phyloP scores from a whole-genome alignment of 352 stramenopile genomes.

The Blastocystis hominis region DNA sequence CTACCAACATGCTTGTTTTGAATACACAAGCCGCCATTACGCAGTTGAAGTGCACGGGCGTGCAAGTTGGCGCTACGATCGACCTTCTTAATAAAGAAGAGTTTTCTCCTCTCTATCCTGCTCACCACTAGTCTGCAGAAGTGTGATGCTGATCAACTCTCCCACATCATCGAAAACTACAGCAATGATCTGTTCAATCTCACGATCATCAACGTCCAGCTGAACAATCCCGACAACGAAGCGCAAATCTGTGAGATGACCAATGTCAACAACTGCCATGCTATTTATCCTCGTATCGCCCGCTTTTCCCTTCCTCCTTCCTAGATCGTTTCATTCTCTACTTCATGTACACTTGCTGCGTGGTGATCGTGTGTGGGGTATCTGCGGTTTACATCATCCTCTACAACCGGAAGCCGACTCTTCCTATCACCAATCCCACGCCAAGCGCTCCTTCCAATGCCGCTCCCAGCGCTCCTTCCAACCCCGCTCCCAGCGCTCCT shows the following conservation, averaged over 20 bases:
- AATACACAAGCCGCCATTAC: neutral
- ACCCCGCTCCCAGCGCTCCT: too few species aligned
- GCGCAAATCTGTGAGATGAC: neutral
- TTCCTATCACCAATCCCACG: neutral
- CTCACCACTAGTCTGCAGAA: constrained; percentile 3
- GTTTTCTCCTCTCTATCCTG: neutral
- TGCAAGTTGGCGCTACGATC: neutral
- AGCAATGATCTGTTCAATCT: neutral
- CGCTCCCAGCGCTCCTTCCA: too few species aligned
- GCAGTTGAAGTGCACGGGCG: neutral
- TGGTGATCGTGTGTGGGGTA: neutral
- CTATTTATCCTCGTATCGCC: constrained; percentile 5
- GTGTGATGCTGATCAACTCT: neutral
- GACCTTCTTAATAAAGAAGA: constrained; percentile 2
- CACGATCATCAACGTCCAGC: neutral
- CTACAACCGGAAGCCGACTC: neutral
- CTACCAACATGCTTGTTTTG: neutral
- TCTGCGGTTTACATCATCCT: neutral
- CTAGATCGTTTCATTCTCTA: constrained; percentile 22
- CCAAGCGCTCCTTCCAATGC: too few species aligned
- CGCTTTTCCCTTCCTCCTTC: neutral
- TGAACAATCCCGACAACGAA: constrained; percentile 3
- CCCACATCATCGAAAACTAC: neutral
- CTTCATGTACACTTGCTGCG: neutral
- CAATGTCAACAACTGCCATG: constrained; percentile 31